These are phyloP conservation scores for Geosmithia flava DNA, from an alignment of 2,329 filamentous ascomycete genomes.

Conservation along the genomic window DNA sequence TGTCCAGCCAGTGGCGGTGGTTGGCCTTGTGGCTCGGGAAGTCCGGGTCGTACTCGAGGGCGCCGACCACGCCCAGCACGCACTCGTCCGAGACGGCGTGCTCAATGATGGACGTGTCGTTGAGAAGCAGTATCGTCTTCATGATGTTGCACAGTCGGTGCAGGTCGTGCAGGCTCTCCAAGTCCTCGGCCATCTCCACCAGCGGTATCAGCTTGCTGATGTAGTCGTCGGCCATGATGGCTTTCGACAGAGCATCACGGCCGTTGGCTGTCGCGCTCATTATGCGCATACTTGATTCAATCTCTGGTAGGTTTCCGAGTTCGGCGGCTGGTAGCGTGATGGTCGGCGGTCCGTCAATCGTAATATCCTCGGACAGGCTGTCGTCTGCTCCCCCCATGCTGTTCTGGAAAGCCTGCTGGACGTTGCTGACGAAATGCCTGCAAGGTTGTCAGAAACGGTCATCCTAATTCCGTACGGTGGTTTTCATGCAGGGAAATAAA, in stretches of 20 bases:
- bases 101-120: conserved; percentile 91
- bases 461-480: conserved; percentile 7
- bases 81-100: conserved; percentile 82
- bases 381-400: conserved; percentile 61
- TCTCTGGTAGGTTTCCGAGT: conserved; percentile 70
- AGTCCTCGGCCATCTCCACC: conserved; percentile 79
- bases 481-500: conserved; percentile 9
- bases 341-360: conserved; percentile 58
- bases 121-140: conserved; percentile 89
- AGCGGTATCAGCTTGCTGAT: conserved; percentile 77
- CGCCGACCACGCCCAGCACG: conserved; percentile 84
- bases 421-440: conserved; percentile 83
- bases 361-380: conserved; percentile 71
- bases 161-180: conserved; percentile 76
- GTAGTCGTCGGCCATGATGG: conserved; percentile 75
- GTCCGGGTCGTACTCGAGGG: conserved; percentile 94
- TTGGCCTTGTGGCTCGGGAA: conserved; percentile 97
- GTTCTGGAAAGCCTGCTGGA: conserved; percentile 62
- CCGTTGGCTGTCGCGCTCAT: conserved; percentile 64
- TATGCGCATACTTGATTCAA: conserved; percentile 72
- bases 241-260: conserved; percentile 78
- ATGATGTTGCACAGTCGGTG: conserved; percentile 95
- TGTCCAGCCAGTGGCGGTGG: conserved; percentile 83
- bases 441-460: conserved; percentile 1
- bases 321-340: conserved; percentile 69